Evolutionary conservation across 495 filamentous ascomycete genomes (phyloP).

Genomic region (Polyplosphaeria fusca): DNA sequence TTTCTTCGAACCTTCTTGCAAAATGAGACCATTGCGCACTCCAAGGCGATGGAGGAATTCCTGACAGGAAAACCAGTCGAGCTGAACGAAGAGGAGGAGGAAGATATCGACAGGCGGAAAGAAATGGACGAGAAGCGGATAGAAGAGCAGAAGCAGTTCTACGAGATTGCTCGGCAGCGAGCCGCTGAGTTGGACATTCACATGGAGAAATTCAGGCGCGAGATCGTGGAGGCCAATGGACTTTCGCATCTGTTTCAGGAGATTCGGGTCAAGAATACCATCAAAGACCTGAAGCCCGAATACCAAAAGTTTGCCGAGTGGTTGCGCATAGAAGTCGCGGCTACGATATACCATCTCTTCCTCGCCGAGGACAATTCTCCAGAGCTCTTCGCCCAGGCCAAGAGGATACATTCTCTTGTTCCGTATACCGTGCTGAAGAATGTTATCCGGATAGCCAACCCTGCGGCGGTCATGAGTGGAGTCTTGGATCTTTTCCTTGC

Average conservation of each 20-base stretch:
- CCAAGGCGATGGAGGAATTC: constrained; percentile 78
- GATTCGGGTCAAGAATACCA: constrained; percentile 79
- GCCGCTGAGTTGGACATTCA: constrained; percentile 93
- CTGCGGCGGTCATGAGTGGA: constrained; percentile 89
- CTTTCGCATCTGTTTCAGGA: constrained; percentile 90
- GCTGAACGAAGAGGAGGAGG: constrained; percentile 74
- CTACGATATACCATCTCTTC: constrained; percentile 95
- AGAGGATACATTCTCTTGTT: constrained; percentile 86
- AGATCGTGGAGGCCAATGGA: constrained; percentile 79
- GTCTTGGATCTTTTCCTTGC: constrained; percentile 93
- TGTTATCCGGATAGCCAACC: constrained; percentile 92
- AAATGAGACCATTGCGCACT: constrained; percentile 76
- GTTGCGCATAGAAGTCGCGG: constrained; percentile 94
- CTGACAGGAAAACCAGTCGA: constrained; percentile 65
- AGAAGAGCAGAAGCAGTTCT: constrained; percentile 89
- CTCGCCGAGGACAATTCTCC: constrained; percentile 96
- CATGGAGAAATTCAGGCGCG: constrained; percentile 82
- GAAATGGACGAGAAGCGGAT: constrained; percentile 82
- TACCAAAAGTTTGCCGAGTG: constrained; percentile 99
- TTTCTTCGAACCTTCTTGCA: constrained; percentile 81
- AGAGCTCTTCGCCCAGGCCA: constrained; percentile 90
- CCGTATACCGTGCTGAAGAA: constrained; percentile 94
- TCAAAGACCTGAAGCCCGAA: constrained; percentile 84
- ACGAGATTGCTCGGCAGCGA: constrained; percentile 87
- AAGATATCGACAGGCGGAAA: constrained; percentile 75